These are phyloP conservation scores for Euphorbia lathyris DNA, from an alignment of 345 rosid species.

Conservation along the genomic window DNA sequence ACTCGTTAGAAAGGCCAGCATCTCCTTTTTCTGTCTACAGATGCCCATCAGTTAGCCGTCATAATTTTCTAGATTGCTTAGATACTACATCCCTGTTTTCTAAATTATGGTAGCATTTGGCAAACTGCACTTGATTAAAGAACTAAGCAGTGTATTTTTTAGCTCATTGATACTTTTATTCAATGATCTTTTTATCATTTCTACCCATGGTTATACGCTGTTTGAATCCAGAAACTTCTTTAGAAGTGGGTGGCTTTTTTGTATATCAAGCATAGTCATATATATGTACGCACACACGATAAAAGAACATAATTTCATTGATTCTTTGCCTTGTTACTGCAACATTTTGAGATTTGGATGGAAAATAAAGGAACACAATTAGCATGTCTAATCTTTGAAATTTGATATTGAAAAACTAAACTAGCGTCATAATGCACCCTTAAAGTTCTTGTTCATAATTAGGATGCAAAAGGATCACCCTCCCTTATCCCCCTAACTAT, in stretches of 20 bases:
- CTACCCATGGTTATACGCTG: background rate
- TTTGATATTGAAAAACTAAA: background rate
- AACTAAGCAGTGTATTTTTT: background rate
- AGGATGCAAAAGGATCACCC: background rate
- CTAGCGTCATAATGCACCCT: no score
- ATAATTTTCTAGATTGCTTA: background rate
- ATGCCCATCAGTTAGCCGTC: background rate
- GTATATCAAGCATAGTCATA: background rate
- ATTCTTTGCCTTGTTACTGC: background rate
- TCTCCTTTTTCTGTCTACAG: background rate
- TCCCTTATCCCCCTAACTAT: background rate
- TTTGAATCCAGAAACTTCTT: no score
- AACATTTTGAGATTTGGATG: background rate
- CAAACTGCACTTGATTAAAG: background rate
- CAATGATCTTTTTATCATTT: background rate
- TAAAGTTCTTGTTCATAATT: background rate
- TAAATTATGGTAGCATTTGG: background rate
- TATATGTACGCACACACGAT: background rate
- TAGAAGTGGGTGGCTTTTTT: no score
- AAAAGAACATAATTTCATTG: no score
- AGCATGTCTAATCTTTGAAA: background rate
- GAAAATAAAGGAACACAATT: background rate
- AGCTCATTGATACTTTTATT: background rate
- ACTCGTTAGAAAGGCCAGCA: background rate
- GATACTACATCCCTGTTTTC: background rate